A percentile compares a stretch with the other conserved stretches of the same genome.
phyloP scores from a whole-genome alignment of 495 filamentous ascomycete genomes.

The Parathielavia hyrcaniae region DNA sequence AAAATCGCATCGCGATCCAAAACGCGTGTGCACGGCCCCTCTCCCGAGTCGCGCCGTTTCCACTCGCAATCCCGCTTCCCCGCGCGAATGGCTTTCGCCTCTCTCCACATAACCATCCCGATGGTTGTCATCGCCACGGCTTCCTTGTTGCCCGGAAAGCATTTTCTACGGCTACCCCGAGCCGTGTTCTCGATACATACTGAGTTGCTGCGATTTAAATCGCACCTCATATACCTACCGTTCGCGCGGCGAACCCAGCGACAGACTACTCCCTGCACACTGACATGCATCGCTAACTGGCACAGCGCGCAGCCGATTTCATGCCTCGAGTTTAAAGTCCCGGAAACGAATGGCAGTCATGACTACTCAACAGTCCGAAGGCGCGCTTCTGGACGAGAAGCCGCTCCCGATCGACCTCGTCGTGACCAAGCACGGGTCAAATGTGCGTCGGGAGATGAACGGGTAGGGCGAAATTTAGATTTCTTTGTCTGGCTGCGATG shows the following conservation, averaged over 20 bases:
- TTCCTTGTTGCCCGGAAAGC: slow-evolving; percentile 1
- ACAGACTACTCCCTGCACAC: slow-evolving; percentile 1
- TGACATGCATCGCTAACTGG: slow-evolving; percentile 18
- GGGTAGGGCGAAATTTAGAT: slow-evolving; percentile 29
- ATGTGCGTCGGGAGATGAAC: slow-evolving; percentile 26
- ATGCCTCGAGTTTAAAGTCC: slow-evolving; percentile 25
- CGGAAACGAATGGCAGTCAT: slow-evolving; percentile 47
- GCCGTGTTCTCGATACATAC: neutral
- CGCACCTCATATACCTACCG: neutral
- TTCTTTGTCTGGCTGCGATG: neutral
- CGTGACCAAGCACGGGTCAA: slow-evolving; percentile 35
- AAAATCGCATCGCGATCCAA: slow-evolving; percentile 20
- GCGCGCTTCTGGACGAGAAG: slow-evolving; percentile 44
- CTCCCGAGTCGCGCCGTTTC: slow-evolving; percentile 1
- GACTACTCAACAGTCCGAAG: slow-evolving; percentile 47
- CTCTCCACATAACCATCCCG: slow-evolving; percentile 12
- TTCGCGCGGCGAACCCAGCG: slow-evolving; percentile 3
- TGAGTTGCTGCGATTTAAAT: neutral
- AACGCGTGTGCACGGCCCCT: slow-evolving; percentile 34
- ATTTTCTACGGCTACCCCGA: neutral
- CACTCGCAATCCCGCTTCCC: slow-evolving; percentile 16
- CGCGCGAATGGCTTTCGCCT: slow-evolving; percentile 6
- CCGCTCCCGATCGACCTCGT: slow-evolving; percentile 43
- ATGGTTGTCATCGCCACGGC: slow-evolving; percentile 17
- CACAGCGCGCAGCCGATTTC: slow-evolving; percentile 18